Conservation (phyloP, 495 filamentous ascomycete genomes). For the Penicillium flavigenum region DNA sequence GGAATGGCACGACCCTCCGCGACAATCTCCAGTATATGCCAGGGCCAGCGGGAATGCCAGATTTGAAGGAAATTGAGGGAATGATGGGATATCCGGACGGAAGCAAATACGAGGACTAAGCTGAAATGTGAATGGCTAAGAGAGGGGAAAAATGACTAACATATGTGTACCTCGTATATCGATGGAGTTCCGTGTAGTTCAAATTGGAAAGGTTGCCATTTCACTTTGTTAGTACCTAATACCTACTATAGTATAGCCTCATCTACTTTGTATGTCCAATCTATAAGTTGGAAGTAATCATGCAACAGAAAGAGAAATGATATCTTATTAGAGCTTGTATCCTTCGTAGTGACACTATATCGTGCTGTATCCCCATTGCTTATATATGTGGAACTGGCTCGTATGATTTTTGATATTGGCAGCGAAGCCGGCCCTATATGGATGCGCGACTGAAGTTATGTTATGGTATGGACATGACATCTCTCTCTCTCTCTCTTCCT, state of each 20-base stretch:
- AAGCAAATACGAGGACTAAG: slow-evolving; percentile 26
- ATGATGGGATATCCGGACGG: slow-evolving; percentile 35
- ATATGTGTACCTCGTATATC: neutral
- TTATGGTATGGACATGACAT: slow-evolving; percentile 13
- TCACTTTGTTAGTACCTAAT: neutral
- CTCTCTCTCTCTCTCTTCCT: slow-evolving; percentile 13
- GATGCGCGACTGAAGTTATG: slow-evolving; percentile 5
- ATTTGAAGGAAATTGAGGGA: slow-evolving; percentile 30
- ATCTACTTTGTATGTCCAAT: no score
- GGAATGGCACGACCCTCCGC: slow-evolving; percentile 33
- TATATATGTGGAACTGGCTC: slow-evolving; percentile 2
- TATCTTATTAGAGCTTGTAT: neutral
- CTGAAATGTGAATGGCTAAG: neutral
- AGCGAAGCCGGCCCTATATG: slow-evolving; percentile 6
- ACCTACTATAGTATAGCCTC: neutral
- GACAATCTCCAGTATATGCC: slow-evolving; percentile 39
- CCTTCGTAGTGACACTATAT: neutral
- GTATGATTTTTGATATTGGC: slow-evolving; percentile 11
- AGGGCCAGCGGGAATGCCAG: slow-evolving; percentile 39
- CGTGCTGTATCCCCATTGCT: neutral
- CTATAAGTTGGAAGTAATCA: no score
- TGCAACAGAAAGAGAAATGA: no score
- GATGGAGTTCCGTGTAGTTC: neutral
- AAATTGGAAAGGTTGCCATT: neutral
- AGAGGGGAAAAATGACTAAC: neutral